A percentile compares a stretch with the other conserved stretches of the same genome.
Conservation (phyloP, 2,329 filamentous ascomycete genomes). For the Sclerotiophoma versabilis region DNA sequence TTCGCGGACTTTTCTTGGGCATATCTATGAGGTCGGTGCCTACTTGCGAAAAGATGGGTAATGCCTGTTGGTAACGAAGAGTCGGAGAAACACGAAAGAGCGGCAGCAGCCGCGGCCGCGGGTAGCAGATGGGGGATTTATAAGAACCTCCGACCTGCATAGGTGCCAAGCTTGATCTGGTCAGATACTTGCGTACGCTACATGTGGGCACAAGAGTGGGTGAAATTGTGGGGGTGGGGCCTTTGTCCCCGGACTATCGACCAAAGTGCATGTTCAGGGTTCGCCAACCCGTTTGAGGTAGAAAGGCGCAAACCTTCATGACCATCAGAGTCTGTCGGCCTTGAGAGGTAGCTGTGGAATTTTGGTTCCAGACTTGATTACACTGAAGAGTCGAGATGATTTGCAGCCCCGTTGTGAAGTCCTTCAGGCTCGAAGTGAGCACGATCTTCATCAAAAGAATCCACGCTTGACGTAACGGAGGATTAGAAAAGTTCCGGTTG, state of each 20-base stretch:
- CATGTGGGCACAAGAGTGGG: conserved; percentile 12
- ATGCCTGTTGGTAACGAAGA: neutral
- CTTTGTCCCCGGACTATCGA: neutral
- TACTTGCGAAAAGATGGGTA: neutral
- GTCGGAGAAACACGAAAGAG: neutral
- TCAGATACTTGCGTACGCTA: conserved; percentile 7
- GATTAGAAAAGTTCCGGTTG: conserved; percentile 7
- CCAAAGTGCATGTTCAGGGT: conserved; percentile 5
- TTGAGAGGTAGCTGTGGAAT: neutral
- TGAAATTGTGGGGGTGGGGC: conserved; percentile 16
- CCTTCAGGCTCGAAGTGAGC: neutral
- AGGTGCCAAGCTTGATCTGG: conserved; percentile 9
- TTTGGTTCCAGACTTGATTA: neutral
- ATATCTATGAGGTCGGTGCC: neutral
- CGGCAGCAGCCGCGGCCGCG: neutral
- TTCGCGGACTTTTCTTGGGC: neutral
- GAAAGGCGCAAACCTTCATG: neutral
- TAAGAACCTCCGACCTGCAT: conserved; percentile 9
- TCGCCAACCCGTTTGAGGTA: neutral
- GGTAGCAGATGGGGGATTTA: neutral
- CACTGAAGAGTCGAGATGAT: no score
- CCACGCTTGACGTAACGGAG: conserved; percentile 8
- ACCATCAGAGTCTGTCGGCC: neutral
- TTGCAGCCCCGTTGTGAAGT: neutral
- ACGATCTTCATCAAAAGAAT: neutral